Percentiles rank a stretch among this genome's conserved stretches.
phyloP scores from a whole-genome alignment of 768 basidiomycete species.

The Panaeolus papilionaceus region DNA sequence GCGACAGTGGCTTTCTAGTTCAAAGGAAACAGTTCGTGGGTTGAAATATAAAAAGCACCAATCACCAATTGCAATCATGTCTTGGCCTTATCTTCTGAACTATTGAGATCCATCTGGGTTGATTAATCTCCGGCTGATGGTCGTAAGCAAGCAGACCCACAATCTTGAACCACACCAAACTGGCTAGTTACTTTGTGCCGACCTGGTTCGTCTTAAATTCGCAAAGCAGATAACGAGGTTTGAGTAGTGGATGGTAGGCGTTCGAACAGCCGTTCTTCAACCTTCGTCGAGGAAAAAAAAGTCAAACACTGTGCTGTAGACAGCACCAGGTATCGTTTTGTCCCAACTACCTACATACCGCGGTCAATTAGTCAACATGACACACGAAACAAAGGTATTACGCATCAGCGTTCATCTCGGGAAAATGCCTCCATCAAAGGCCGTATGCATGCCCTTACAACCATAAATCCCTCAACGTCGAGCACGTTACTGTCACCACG shows the following conservation, averaged over 20 bases:
- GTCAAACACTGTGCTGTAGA: background rate
- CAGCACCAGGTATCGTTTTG: background rate
- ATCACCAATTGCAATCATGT: background rate
- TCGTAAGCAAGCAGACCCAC: background rate
- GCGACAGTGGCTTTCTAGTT: background rate
- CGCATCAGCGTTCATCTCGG: background rate
- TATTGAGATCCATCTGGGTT: background rate
- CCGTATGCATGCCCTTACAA: background rate
- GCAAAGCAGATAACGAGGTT: background rate
- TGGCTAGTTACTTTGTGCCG: background rate
- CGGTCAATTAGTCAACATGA: background rate
- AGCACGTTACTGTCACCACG: conserved; percentile 1
- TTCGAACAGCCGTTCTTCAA: background rate
- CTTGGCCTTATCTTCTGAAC: conserved; percentile 8
- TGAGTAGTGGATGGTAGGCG: background rate
- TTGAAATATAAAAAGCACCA: background rate
- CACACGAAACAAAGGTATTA: background rate
- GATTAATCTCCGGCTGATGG: conserved; percentile 8
- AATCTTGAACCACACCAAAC: conserved; percentile 1
- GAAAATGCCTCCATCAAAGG: background rate
- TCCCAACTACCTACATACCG: background rate
- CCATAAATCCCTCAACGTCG: background rate
- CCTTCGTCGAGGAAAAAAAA: background rate
- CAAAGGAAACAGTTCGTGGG: background rate
- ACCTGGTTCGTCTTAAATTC: background rate